A percentile compares a stretch with the other conserved stretches of the same genome.
Evolutionary conservation across 345 rosid genomes (phyloP).

Genomic region (Rubroshorea leprosula): DNA sequence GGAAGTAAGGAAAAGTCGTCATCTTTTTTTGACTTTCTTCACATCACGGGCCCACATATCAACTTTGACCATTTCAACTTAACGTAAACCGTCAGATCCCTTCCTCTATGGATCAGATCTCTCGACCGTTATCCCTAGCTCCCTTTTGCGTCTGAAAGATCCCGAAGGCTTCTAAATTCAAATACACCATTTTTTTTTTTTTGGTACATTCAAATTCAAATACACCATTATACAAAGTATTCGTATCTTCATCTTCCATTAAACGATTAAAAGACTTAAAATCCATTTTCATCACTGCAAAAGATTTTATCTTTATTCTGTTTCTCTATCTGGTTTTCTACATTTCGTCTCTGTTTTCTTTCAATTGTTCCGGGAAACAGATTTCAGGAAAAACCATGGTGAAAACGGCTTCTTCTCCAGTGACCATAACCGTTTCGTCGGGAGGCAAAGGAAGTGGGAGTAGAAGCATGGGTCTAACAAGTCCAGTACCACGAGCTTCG

Average conservation of each 20-base stretch:
- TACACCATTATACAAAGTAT: too few species aligned
- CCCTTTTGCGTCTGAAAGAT: constrained; percentile 11
- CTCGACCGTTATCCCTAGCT: constrained; percentile 43
- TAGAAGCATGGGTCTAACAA: constrained; percentile 63
- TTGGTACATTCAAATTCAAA: too few species aligned
- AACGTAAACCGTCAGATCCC: constrained; percentile 27
- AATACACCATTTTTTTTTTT: constrained; percentile 6
- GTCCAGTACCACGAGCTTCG: constrained; percentile 60
- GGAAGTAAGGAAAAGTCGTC: background rate
- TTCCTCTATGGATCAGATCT: constrained; percentile 29
- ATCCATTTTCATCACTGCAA: too few species aligned
- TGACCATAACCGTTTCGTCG: constrained; percentile 62
- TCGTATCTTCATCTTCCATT: too few species aligned
- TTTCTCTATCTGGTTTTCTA: constrained; percentile 3
- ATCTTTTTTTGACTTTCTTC: constrained; percentile 20
- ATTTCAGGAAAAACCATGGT: constrained; percentile 25
- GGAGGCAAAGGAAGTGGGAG: constrained; percentile 61
- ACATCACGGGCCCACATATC: constrained; percentile 11
- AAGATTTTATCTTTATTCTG: background rate
- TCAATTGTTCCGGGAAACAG: background rate
- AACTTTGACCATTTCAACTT: constrained; percentile 40
- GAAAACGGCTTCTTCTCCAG: constrained; percentile 58
- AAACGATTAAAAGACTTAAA: too few species aligned
- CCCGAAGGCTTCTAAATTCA: constrained; percentile 19
- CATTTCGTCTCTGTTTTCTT: background rate